These are phyloP conservation scores for Aspergillus novofumigatus DNA, from an alignment of 2,329 filamentous ascomycete genomes.

Conservation along the genomic window DNA sequence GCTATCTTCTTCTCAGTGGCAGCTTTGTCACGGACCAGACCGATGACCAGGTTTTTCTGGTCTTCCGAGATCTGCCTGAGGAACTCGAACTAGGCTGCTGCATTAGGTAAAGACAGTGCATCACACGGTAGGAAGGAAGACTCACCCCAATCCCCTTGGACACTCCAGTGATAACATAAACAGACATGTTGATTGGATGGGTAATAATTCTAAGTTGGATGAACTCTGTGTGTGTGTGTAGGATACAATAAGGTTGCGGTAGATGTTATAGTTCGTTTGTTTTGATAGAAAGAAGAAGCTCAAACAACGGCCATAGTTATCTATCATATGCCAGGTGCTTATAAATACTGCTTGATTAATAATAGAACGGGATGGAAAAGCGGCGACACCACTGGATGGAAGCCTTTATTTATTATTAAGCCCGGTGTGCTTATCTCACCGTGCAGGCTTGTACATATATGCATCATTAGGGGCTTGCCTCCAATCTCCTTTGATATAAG, in stretches of 20 bases:
- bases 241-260: not conserved
- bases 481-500: not conserved
- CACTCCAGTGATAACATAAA: slow-evolving; percentile 3
- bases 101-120: slow-evolving; percentile 55
- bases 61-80: slow-evolving; percentile 45
- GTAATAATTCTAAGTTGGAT: not conserved
- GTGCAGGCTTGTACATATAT: not conserved
- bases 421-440: not conserved
- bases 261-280: not conserved
- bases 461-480: not conserved
- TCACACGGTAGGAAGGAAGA: not conserved
- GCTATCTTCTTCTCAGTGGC: slow-evolving; percentile 43
- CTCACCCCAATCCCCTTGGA: slow-evolving; percentile 1
- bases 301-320: not conserved
- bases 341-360: not conserved
- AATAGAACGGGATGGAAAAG: not conserved
- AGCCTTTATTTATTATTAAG: not conserved
- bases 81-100: slow-evolving; percentile 58
- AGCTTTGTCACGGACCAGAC: slow-evolving; percentile 47
- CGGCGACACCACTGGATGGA: not conserved
- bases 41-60: slow-evolving; percentile 44
- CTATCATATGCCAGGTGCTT: not conserved
- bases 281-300: not conserved
- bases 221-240: not conserved
- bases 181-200: not conserved